A percentile compares a stretch with the other conserved stretches of the same genome.
Conservation (phyloP, 768 basidiomycete species). For the Lactifluus piperatus region DNA sequence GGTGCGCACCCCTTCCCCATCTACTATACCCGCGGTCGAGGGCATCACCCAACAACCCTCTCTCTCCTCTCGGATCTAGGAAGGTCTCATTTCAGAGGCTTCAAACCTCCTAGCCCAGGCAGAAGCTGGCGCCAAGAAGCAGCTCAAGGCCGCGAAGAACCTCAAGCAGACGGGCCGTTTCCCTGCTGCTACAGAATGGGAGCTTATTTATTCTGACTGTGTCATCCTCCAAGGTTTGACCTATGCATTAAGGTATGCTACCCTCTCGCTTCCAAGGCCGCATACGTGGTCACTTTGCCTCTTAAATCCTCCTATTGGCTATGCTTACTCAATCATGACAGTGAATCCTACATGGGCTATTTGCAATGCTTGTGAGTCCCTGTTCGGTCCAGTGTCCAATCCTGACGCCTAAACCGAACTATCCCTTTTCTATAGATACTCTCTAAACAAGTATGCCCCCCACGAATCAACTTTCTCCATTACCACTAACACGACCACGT, state of each 20-base stretch:
- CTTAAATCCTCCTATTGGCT: not conserved
- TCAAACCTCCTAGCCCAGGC: conserved; percentile 44
- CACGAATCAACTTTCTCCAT: not conserved
- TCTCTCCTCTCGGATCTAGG: conserved; percentile 28
- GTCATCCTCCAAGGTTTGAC: conserved; percentile 63
- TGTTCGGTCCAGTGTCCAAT: not conserved
- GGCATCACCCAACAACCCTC: not conserved
- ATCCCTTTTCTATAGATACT: conserved; percentile 27
- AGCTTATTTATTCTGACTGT: conserved; percentile 65
- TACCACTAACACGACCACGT: not conserved
- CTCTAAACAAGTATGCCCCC: conserved; percentile 45
- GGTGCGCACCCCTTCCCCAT: conserved; percentile 30
- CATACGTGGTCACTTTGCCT: no score
- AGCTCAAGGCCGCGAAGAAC: conserved; percentile 33
- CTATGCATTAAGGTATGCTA: conserved; percentile 53
- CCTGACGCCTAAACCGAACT: not conserved
- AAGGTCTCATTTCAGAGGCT: conserved; percentile 57
- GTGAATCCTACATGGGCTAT: conserved; percentile 74
- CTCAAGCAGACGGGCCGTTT: conserved; percentile 35
- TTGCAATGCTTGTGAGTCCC: conserved; percentile 60
- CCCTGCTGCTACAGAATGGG: conserved; percentile 62
- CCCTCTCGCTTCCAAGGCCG: not conserved
- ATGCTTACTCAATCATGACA: conserved; percentile 24
- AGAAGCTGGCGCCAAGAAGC: conserved; percentile 52
- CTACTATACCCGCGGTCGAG: not conserved